Percentiles rank a stretch among this genome's conserved stretches.
phyloP scores from a whole-genome alignment of 2,329 filamentous ascomycete species.

The Akanthomyces dipterigenus region DNA sequence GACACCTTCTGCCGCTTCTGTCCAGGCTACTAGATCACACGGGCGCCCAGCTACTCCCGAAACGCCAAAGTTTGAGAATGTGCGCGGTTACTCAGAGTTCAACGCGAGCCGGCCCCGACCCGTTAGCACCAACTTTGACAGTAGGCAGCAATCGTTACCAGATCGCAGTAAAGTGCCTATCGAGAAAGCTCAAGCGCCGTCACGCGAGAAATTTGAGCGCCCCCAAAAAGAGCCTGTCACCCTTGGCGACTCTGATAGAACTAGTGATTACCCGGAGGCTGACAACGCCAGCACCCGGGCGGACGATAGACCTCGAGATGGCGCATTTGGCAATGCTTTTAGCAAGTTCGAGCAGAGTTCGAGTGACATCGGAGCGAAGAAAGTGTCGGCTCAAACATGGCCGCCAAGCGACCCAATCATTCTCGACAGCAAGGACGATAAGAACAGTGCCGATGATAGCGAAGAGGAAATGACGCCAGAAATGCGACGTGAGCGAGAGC shows the following conservation, averaged over 20 bases:
- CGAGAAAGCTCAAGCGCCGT: constrained; percentile 2
- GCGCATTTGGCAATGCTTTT: constrained; percentile 90
- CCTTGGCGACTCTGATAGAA: neutral
- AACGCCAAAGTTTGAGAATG: constrained; percentile 9
- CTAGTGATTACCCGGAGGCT: neutral
- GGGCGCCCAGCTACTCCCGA: neutral
- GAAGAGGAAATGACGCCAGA: constrained; percentile 74
- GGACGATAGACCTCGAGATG: constrained; percentile 60
- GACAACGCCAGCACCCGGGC: neutral
- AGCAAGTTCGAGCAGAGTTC: constrained; percentile 70
- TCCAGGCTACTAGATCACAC: neutral
- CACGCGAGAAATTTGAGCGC: neutral
- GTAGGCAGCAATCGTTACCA: neutral
- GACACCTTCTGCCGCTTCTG: neutral
- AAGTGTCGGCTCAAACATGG: neutral
- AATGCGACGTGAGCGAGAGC: constrained; percentile 83
- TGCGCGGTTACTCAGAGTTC: constrained; percentile 21
- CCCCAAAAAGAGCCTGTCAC: neutral
- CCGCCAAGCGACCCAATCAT: neutral
- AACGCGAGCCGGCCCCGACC: constrained; percentile 54
- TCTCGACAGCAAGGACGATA: constrained; percentile 45
- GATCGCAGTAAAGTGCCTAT: constrained; percentile 59
- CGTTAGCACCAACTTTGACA: constrained; percentile 71
- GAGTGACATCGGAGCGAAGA: constrained; percentile 38
- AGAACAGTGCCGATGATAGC: constrained; percentile 59